These are phyloP conservation scores for Closterium sp. DNA, from an alignment of 139 green algal species.

Conservation along the genomic window DNA sequence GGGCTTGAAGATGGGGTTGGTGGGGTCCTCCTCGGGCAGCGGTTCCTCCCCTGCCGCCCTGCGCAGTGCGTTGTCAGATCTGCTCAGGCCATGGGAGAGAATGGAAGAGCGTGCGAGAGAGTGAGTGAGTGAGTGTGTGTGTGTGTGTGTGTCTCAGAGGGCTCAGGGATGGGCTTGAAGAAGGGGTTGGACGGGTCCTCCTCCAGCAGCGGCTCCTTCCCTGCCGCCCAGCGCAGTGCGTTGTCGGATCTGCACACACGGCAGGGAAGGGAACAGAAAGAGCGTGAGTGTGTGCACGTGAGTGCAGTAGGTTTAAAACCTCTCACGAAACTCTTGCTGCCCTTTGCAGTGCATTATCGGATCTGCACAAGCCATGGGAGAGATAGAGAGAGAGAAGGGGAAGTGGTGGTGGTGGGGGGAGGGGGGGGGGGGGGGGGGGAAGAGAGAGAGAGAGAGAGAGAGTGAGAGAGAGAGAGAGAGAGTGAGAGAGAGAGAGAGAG, in stretches of 20 bases:
- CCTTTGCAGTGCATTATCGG: constrained; percentile 82
- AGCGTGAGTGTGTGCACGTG: constrained; percentile 54
- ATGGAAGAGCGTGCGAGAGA: constrained; percentile 47
- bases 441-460: neutral
- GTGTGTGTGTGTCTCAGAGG: constrained; percentile 80
- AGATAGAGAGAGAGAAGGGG: neutral
- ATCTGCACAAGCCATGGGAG: constrained; percentile 20
- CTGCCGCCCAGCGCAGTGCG: constrained; percentile 62
- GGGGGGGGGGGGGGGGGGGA: no score
- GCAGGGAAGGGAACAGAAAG: no score
- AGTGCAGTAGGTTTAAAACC: no score
- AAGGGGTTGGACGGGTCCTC: constrained; percentile 78
- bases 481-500: no score
- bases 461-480: no score
- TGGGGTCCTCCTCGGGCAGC: constrained; percentile 91
- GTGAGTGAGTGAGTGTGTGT: constrained; percentile 72
- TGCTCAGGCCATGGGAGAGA: constrained; percentile 62
- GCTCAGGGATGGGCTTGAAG: constrained; percentile 87
- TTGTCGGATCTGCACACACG: constrained; percentile 86
- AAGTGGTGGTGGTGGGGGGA: neutral
- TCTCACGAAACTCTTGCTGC: no score
- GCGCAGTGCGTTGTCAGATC: constrained; percentile 82
- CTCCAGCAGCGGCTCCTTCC: constrained; percentile 91
- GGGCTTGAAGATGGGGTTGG: constrained; percentile 77
- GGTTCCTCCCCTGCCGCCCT: constrained; percentile 79